Base-by-base conservation (phyloP, 805 yeast genomes). In the Metschnikowia hibisci region DNA sequence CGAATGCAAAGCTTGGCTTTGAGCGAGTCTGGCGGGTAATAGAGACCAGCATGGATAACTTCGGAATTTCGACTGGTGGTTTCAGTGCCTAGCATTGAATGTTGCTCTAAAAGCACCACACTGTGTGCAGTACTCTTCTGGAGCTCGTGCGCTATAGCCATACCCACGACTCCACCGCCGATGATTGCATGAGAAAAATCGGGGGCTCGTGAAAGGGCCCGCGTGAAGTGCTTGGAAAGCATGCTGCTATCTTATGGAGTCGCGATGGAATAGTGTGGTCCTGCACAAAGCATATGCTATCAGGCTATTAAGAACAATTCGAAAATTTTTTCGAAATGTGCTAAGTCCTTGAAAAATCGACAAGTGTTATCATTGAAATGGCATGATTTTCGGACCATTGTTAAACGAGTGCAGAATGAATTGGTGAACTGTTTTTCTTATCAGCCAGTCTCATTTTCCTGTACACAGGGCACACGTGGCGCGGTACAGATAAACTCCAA, bases 1-100 rank as follows among this genome's bases (percentile, higher is more conserved):
- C 75, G 72, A 27, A 89, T 69, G 55, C 96, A 90, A 23, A 89
- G 63, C 50, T 69, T 63, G 0, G 87, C 78, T 56, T 87, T 84
- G 42, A 90, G 67, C 2, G 84, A 74, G 45, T 77, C 76, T 8
- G 68, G 64, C 0, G 96, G 95, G 55, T 86, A 84, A 59, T 90
- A 90, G 6, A 89, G 55, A 0, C 96, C 96, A 0, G 96, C 96
- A 63, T 89, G 97, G 18, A 89, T 83, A 20, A 90, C 97, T 57
- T 90, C 97, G 2, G 95, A 85, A 67, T 89, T 89, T 41, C 96
- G 69, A n/a, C 91, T 76, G 5, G 95, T 83, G 0, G 96, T 87
- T 54, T 89, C 96, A 51, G 77, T 74, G 1, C 96, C 96, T 38
- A 80, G 59, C 28, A 69, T 69, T 1, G 64, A 60, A 58, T 88